Evolutionary conservation across 306 rosid genomes (phyloP).

Genomic region (Vigna hirtella): DNA sequence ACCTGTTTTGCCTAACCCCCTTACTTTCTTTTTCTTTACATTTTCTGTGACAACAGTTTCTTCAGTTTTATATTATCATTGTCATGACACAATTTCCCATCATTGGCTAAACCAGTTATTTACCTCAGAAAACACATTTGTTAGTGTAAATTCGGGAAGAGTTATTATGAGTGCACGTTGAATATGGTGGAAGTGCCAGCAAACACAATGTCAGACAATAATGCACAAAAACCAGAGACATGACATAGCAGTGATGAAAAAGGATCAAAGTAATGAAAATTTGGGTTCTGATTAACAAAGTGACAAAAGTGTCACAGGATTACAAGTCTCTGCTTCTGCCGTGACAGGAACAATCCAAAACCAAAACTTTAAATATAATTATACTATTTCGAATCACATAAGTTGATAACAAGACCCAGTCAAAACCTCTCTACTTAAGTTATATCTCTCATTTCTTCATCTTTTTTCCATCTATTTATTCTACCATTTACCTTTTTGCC

Average conservation of each 20-base stretch:
- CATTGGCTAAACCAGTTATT: neutral
- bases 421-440: too few species aligned
- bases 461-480: neutral
- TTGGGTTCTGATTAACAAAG: constrained; percentile 52
- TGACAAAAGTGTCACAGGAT: constrained; percentile 43
- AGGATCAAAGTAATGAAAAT: constrained; percentile 34
- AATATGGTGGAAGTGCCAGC: constrained; percentile 47
- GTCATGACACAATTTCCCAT: neutral
- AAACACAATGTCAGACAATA: constrained; percentile 32
- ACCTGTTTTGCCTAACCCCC: neutral
- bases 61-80: neutral
- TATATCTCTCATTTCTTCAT: too few species aligned
- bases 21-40: neutral
- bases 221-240: constrained; percentile 44
- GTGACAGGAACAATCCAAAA: constrained; percentile 49
- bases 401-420: constrained; percentile 23
- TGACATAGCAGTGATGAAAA: constrained; percentile 19
- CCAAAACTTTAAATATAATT: constrained; percentile 32
- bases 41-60: neutral
- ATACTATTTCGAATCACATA: constrained; percentile 36
- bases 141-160: neutral
- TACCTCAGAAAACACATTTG: neutral
- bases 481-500: constrained; percentile 45
- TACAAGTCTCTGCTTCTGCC: constrained; percentile 31
- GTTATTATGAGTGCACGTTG: constrained; percentile 23